Conservation (phyloP, 1,139 yeast genomes). For the Saccharomyces hybrid region DNA sequence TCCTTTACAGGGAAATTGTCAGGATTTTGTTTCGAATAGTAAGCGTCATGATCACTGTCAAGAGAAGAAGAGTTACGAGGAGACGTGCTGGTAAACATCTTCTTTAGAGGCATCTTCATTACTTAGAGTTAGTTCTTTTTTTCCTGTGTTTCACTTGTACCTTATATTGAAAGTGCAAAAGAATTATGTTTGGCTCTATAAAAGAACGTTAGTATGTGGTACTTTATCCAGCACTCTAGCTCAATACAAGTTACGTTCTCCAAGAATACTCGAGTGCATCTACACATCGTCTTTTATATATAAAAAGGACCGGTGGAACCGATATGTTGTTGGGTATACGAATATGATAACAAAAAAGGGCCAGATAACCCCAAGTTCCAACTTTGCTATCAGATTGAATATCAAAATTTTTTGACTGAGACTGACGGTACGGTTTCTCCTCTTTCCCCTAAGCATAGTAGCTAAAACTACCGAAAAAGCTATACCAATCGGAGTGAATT, state of each 20-base stretch:
- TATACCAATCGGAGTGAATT: neutral
- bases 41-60: neutral
- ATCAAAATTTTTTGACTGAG: neutral
- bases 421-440: neutral
- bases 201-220: neutral
- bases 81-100: neutral
- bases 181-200: neutral
- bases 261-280: neutral
- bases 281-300: neutral
- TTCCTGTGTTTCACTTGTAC: neutral
- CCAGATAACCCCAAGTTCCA: constrained; percentile 1
- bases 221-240: neutral
- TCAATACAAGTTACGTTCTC: neutral
- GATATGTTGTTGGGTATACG: neutral
- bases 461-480: neutral
- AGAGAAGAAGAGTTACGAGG: neutral
- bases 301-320: neutral
- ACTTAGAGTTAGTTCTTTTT: neutral
- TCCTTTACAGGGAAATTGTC: neutral
- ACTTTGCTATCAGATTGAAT: neutral
- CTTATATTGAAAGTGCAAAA: neutral
- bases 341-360: neutral
- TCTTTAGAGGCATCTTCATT: neutral
- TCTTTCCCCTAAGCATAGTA: neutral
- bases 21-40: neutral